Percentiles rank a stretch among this genome's conserved stretches.
Conservation (phyloP, 352 stramenopile genomes). For the Globisporangium iwayamae region DNA sequence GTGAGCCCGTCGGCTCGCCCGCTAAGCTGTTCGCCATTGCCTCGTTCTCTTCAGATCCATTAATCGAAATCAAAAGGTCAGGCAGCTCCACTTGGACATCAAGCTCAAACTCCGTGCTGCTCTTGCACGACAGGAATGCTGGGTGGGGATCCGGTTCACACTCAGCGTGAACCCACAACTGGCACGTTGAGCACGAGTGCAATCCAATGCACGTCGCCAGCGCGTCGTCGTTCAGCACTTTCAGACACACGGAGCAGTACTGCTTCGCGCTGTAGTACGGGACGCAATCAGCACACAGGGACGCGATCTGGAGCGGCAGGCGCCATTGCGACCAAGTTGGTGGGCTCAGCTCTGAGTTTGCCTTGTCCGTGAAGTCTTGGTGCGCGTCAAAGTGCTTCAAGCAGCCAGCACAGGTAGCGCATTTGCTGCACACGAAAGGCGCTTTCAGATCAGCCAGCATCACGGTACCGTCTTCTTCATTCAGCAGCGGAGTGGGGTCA, state of each 20-base stretch:
- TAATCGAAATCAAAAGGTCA: neutral
- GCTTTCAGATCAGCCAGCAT: slow-evolving; percentile 59
- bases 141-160: slow-evolving; percentile 74
- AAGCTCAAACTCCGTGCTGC: slow-evolving; percentile 40
- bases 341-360: neutral
- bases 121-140: slow-evolving; percentile 39
- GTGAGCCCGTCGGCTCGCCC: neutral
- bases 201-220: slow-evolving; percentile 46
- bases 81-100: slow-evolving; percentile 39
- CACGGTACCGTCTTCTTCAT: slow-evolving; percentile 46
- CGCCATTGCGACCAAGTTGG: slow-evolving; percentile 68
- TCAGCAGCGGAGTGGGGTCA: slow-evolving; percentile 49
- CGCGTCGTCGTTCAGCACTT: slow-evolving; percentile 39
- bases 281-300: slow-evolving; percentile 65
- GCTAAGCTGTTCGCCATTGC: neutral
- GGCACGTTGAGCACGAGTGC: slow-evolving; percentile 69
- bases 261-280: slow-evolving; percentile 56
- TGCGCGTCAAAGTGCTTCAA: slow-evolving; percentile 6
- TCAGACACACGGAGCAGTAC: slow-evolving; percentile 74
- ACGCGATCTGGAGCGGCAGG: slow-evolving; percentile 52
- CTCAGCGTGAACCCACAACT: slow-evolving; percentile 77
- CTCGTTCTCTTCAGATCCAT: neutral
- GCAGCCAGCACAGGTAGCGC: slow-evolving; percentile 63
- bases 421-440: slow-evolving; percentile 72
- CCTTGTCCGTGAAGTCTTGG: slow-evolving; percentile 5